Conservation (phyloP, 352 stramenopile genomes). For the Pythium apleroticum region DNA sequence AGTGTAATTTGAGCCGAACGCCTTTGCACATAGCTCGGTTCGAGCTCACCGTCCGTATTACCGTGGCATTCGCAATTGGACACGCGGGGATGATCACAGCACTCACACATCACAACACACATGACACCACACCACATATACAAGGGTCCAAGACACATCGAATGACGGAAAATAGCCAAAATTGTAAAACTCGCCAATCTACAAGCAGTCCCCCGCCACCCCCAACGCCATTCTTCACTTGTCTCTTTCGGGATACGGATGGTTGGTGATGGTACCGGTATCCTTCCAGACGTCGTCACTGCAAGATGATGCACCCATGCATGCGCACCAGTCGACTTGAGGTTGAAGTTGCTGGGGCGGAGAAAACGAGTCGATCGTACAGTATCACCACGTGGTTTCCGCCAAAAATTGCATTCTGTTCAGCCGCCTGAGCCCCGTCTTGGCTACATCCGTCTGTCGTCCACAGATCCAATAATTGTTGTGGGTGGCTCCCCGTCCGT, state of each 20-base stretch:
- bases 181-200: constrained; percentile 1
- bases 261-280: no score
- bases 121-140: not conserved
- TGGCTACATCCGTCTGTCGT: not conserved
- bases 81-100: not conserved
- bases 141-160: no score
- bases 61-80: not conserved
- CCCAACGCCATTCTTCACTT: not conserved
- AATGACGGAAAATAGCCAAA: constrained; percentile 1
- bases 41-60: not conserved
- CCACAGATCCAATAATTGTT: not conserved
- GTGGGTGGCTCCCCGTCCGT: no score
- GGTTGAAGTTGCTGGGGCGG: not conserved
- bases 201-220: not conserved
- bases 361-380: not conserved
- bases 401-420: not conserved
- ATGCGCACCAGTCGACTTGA: not conserved
- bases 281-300: no score
- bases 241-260: no score
- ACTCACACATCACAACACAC: not conserved
- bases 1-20: not conserved
- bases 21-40: not conserved
- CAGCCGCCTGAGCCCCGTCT: not conserved
- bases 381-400: not conserved
- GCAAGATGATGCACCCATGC: no score